phyloP scores from a whole-genome alignment of 176 grass and related monocot genomes.

The Urochloa ruziziensis region DNA sequence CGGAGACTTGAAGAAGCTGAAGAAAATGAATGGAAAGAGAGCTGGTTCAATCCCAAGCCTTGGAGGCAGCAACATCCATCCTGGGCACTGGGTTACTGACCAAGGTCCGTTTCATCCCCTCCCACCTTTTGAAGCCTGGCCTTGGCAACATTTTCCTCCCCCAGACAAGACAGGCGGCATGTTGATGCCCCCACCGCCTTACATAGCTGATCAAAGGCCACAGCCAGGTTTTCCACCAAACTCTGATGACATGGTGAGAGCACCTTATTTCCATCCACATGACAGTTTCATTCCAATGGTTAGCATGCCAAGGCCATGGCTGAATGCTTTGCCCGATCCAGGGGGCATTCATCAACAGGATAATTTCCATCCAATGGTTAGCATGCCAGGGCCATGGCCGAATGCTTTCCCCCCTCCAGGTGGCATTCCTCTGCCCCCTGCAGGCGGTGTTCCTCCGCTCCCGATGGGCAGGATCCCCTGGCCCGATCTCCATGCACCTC shows the following conservation, averaged over 20 bases:
- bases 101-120: neutral
- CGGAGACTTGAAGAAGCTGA: conserved; percentile 11
- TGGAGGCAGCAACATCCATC: neutral
- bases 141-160: neutral
- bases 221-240: conserved; percentile 1
- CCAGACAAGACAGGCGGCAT: neutral
- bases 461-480: neutral
- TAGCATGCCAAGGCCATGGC: neutral
- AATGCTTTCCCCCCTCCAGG: neutral
- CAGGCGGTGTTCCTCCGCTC: neutral
- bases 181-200: neutral
- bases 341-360: neutral
- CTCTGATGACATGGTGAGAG: neutral
- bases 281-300: neutral
- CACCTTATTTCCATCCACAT: neutral
- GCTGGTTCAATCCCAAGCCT: neutral
- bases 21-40: neutral
- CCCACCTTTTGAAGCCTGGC: neutral
- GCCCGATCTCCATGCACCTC: neutral
- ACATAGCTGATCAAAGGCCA: conserved; percentile 9
- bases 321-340: neutral
- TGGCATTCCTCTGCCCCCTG: neutral
- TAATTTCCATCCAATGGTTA: neutral
- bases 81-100: neutral
- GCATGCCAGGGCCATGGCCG: neutral